A percentile compares a stretch with the other conserved stretches of the same genome.
These are phyloP conservation scores for Aspergillus sp. DNA, from an alignment of 2,329 filamentous ascomycete genomes.

Conservation along the genomic window DNA sequence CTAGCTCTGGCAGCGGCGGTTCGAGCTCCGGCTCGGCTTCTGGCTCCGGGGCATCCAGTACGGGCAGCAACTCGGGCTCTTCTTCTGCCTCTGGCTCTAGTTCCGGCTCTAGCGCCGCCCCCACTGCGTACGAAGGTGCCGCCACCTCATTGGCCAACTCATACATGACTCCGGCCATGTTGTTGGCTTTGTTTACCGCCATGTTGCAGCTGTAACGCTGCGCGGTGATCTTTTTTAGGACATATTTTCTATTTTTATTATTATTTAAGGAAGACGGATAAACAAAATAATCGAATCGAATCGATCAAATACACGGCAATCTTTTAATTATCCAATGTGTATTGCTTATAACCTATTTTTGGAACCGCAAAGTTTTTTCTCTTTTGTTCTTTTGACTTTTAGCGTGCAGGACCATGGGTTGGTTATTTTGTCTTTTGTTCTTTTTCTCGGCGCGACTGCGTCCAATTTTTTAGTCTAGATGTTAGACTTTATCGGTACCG, in stretches of 20 bases:
- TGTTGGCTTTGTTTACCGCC: slow-evolving; percentile 17
- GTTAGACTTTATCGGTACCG: too few relatives aligned
- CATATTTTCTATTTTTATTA: slow-evolving; percentile 2
- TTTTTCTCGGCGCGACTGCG: too few relatives aligned
- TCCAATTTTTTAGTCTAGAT: too few relatives aligned
- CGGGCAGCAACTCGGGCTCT: slow-evolving; percentile 6
- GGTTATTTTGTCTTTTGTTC: too few relatives aligned
- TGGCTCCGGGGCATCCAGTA: slow-evolving; percentile 5
- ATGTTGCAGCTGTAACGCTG: slow-evolving; percentile 21
- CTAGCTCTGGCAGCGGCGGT: not conserved
- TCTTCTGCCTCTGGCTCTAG: slow-evolving; percentile 9
- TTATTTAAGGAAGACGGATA: too few relatives aligned
- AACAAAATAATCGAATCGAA: too few relatives aligned
- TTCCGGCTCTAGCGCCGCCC: slow-evolving; percentile 4
- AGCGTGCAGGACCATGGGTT: too few relatives aligned
- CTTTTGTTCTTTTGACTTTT: too few relatives aligned
- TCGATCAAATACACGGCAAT: too few relatives aligned
- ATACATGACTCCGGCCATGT: slow-evolving; percentile 11
- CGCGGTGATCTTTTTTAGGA: slow-evolving; percentile 1
- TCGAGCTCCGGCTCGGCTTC: slow-evolving; percentile 9
- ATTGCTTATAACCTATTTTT: too few relatives aligned
- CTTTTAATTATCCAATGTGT: too few relatives aligned
- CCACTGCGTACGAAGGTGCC: slow-evolving; percentile 12
- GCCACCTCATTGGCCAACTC: slow-evolving; percentile 17
- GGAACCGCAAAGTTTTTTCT: too few relatives aligned